phyloP scores from a whole-genome alignment of 768 basidiomycete species.

The Amanita rubescens region DNA sequence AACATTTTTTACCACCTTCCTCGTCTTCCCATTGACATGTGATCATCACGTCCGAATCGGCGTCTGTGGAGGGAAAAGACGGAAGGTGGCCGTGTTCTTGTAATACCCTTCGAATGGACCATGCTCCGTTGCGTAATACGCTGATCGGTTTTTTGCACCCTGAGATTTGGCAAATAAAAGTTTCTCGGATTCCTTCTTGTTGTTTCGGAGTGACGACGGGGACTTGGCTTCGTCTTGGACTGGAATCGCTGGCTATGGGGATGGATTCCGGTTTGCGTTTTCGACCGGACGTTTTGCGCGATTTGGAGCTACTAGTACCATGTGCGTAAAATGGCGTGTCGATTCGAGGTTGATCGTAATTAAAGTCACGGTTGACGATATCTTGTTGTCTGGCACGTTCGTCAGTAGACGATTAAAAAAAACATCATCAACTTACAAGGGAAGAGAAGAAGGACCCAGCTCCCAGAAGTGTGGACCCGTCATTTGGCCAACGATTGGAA shows the following conservation, averaged over 20 bases:
- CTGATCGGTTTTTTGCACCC: neutral
- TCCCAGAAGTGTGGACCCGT: too few relatives aligned
- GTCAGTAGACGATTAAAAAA: too few relatives aligned
- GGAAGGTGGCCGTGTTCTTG: neutral
- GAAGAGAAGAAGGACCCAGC: too few relatives aligned
- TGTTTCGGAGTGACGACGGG: neutral
- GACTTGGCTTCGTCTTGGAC: neutral
- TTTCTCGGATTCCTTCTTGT: neutral
- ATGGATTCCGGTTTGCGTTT: neutral
- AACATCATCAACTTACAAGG: too few relatives aligned
- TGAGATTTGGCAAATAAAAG: neutral
- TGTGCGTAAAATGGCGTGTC: too few relatives aligned
- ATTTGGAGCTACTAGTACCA: too few relatives aligned
- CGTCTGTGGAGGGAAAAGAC: too few relatives aligned
- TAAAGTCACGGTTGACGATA: too few relatives aligned
- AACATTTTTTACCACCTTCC: neutral
- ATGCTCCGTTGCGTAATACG: neutral
- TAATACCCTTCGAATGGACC: neutral
- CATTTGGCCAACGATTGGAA: too few relatives aligned
- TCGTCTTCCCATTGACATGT: neutral
- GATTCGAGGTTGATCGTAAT: too few relatives aligned
- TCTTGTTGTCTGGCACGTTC: too few relatives aligned
- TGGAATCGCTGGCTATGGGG: neutral
- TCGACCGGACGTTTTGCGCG: too few relatives aligned
- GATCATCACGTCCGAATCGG: neutral